Evolutionary conservation across 2,329 filamentous ascomycete genomes (phyloP), one percentile per base, ranked within the genome.

Genomic region (Aureobasidium pullulans): DNA sequence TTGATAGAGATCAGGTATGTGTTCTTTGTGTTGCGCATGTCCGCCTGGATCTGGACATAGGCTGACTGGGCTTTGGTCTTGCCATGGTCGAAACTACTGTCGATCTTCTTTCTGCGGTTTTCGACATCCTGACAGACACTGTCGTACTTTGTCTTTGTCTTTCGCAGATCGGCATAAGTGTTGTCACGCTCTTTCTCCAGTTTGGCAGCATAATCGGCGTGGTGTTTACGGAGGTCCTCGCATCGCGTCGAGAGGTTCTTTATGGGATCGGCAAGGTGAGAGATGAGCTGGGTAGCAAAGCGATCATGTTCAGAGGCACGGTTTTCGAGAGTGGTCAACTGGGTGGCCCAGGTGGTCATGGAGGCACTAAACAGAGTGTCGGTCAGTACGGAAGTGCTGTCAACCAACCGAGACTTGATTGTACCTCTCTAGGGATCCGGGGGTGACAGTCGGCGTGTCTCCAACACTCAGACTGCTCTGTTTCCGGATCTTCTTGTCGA

Each of bases 21-120:
- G 72, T 99, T 99, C 79, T 99, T 99, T 72, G 88, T 83, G 71
- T 99, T 99, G 75, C 94, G 89, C 94, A 97, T 97, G 66, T 99
- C 94, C 62, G 86, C 77, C 62, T 95, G 81, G 73, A 97, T 93
- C 71, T 96, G 90, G 69, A 96, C 90, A 74, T 96, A 99, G 39
- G 90, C 86, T 70, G 84, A 87, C 70, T 96, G 89, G 7, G 93
- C 91, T 77, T 96, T 99, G 63, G 84, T 77, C 76, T 96, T 96
- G 72, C 82, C 78, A 67, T 85, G 80, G 65, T 97, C 93, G 69
- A 94, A 95, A n/a, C 91, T 85, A 48, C 88, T 88, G 69, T 99
- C 94, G 53, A 88, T 86, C 81, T 99, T 99, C 78, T 96, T 97
- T 68, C 94, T 87, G 73, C 88, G 87, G 65, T 86, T 89, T 77